Conservation (phyloP, 768 basidiomycete genomes). For the Glaciozyma antarctica region DNA sequence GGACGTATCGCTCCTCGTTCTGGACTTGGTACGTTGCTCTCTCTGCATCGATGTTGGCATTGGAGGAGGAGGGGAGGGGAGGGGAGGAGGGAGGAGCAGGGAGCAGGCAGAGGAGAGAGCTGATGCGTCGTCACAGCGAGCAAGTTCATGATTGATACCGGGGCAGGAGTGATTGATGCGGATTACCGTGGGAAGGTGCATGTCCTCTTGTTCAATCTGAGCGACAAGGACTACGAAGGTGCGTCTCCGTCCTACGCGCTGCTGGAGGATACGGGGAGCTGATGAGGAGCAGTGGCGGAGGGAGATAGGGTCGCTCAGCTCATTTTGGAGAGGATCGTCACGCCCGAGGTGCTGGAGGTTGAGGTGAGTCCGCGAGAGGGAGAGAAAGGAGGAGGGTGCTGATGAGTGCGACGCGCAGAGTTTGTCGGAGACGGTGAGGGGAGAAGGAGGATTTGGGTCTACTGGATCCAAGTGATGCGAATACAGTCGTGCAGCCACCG, state of each 20-base stretch:
- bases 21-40: conserved; percentile 66
- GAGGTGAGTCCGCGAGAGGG: conserved; percentile 44
- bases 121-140: conserved; percentile 51
- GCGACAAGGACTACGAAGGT: conserved; percentile 83
- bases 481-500: too few species aligned
- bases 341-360: conserved; percentile 76
- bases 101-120: neutral
- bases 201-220: conserved; percentile 85
- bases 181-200: conserved; percentile 89
- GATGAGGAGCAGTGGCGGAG: conserved; percentile 55
- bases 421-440: neutral
- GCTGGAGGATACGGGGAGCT: too few species aligned
- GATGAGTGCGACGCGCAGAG: neutral
- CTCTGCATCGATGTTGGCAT: neutral
- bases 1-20: conserved; percentile 93
- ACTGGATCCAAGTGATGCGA: neutral
- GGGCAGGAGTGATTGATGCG: conserved; percentile 92
- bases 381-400: too few species aligned
- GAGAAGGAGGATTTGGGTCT: neutral
- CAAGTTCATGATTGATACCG: conserved; percentile 96
- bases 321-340: conserved; percentile 81
- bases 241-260: too few species aligned
- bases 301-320: conserved; percentile 96
- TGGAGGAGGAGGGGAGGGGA: too few species aligned
- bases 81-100: neutral